Percentiles rank a stretch among this genome's conserved stretches.
phyloP scores from a whole-genome alignment of 176 grass and related monocot genomes.

The Coix lacrymajobi region DNA sequence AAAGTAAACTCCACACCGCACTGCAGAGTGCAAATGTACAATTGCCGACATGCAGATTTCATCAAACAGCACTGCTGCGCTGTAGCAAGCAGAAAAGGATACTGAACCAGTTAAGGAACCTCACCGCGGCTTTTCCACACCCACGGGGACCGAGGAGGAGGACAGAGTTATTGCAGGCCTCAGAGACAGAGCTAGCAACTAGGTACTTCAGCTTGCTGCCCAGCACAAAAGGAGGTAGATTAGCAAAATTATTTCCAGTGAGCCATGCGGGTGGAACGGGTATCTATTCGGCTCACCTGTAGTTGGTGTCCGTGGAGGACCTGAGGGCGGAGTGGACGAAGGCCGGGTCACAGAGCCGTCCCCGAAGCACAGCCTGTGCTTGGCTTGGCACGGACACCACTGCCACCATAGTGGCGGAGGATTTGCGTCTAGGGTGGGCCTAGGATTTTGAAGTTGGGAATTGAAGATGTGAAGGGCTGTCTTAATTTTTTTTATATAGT shows the following conservation, averaged over 20 bases:
- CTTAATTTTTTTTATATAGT: too few relatives aligned
- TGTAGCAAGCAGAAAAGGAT: not conserved
- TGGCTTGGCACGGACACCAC: conserved; percentile 30
- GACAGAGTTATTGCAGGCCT: conserved; percentile 75
- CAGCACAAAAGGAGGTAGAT: not conserved
- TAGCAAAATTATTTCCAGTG: not conserved
- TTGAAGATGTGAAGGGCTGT: not conserved
- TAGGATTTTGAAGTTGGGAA: not conserved
- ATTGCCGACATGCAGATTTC: not conserved
- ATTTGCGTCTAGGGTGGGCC: not conserved
- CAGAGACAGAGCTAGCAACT: conserved; percentile 63
- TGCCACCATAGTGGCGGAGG: not conserved
- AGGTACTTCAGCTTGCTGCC: conserved; percentile 77
- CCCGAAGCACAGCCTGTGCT: conserved; percentile 46
- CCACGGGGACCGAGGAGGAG: conserved; percentile 72
- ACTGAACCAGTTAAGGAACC: not conserved
- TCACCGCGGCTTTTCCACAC: conserved; percentile 72
- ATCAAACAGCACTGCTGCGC: not conserved
- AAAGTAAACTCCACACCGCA: not conserved
- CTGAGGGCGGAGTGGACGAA: conserved; percentile 55
- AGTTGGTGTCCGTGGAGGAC: conserved; percentile 65
- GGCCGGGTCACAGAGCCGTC: conserved; percentile 56
- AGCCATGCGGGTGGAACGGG: not conserved
- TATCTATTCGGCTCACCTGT: conserved; percentile 36
- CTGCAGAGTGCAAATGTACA: not conserved